Evolutionary conservation across 1,284 basidiomycete species (phyloP), one percentile per base, ranked within the genome.

Genomic region (Ustanciosporium gigantosporum): DNA sequence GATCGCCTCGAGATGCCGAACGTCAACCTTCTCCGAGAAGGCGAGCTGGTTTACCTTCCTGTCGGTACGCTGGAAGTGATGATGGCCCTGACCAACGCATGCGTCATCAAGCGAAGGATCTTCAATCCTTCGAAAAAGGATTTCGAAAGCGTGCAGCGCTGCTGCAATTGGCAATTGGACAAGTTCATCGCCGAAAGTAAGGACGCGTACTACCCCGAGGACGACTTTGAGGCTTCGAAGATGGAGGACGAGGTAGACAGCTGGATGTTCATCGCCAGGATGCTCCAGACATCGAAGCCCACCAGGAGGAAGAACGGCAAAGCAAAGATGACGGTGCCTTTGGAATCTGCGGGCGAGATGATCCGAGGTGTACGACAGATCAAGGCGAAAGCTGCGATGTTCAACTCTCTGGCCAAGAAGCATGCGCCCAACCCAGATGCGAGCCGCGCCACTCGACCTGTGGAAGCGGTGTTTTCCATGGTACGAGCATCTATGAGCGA

Each of bases 1-100:
- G 49, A 52, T 25, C 45, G 48, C 11, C 19, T 60, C 13, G 38
- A 60, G 21, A 20, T 43, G 13, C 42, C 50, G 3, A 5, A 9
- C 19, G 25, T 60, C 42, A 60, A 60, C 20, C 0, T 53, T 4
- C 50, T 60, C n/a, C 42, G 42, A 6, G 48, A 41, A 2, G 57
- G 57, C 5, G 50, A 60, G n/a, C 40, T 40, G 2, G 32, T 53
- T n/a, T 48, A 60, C 25, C 39, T 60, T 5, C 19, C 45, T 16
- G 41, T 34, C 15, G 57, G 57, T 3, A 53, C 46, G 0, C 32
- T 17, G 41, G 39, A 53, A 9, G 4, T 48, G 4, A 48, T 60
- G 38, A 27, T 53, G 9, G 46, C 57, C 4, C 25, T 60, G 6
- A 29, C 57, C 13, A 36, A 60, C 20, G 57, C 48, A 1, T 36